These are phyloP conservation scores for Penicillium odoratum DNA, from an alignment of 495 filamentous ascomycete genomes.

Conservation along the genomic window DNA sequence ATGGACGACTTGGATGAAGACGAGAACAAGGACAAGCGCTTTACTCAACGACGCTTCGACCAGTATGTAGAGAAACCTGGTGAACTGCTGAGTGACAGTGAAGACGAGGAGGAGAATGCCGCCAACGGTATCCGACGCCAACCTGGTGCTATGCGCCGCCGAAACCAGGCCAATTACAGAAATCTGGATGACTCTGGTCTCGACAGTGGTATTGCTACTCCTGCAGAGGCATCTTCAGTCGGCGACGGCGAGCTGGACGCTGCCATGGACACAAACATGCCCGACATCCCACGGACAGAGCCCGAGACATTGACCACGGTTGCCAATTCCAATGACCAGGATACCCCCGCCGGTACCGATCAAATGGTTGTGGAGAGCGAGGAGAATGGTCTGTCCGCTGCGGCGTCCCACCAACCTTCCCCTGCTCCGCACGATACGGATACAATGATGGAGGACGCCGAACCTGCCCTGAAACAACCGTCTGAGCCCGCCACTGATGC, in stretches of 20 bases:
- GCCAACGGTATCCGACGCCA: constrained; percentile 69
- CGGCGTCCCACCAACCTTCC: constrained; percentile 42
- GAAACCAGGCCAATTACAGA: constrained; percentile 71
- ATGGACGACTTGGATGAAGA: constrained; percentile 90
- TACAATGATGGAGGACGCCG: constrained; percentile 63
- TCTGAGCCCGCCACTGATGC: constrained; percentile 16
- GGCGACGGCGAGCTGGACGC: constrained; percentile 51
- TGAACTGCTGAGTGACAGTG: constrained; percentile 79
- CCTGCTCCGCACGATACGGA: constrained; percentile 61
- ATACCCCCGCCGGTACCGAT: constrained; percentile 38
- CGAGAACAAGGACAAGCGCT: constrained; percentile 79
- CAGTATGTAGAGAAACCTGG: constrained; percentile 69
- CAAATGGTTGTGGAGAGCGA: constrained; percentile 42
- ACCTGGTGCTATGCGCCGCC: constrained; percentile 56
- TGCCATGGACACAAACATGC: constrained; percentile 49
- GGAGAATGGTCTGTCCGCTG: constrained; percentile 37
- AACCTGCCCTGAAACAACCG: constrained; percentile 25
- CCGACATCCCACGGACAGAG: constrained; percentile 49
- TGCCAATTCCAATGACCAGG: constrained; percentile 35
- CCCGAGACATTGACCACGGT: constrained; percentile 29
- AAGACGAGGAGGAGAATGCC: constrained; percentile 82
- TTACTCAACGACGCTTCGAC: constrained; percentile 83
- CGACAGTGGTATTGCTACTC: constrained; percentile 61
- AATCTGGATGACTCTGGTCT: constrained; percentile 68
- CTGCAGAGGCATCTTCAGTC: constrained; percentile 48